Evolutionary conservation across 345 rosid genomes (phyloP), one percentile per base, ranked within the genome.

Genomic region (Moringa oleifera): DNA sequence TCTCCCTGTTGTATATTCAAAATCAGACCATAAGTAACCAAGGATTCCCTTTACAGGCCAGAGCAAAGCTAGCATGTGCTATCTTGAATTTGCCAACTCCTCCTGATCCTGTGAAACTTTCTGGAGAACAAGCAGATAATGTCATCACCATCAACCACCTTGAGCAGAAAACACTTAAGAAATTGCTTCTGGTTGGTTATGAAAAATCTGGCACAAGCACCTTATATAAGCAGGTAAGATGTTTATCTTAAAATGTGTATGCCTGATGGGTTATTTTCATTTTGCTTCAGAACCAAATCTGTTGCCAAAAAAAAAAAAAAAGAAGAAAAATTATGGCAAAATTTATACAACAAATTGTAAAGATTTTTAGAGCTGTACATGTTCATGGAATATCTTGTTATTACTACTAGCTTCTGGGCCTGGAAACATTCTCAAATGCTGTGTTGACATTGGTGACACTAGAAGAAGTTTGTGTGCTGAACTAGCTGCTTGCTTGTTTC

Each of bases 201-300:
- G 77, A 73, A 66, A 86, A 86, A 59, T 86, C 95, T 25, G 99
- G 99, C 71, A 82, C 92, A 1, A 79, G 95, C 65, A 85, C 99
- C 49, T 70, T 93, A 59, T 88, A 84, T 75, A 93, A 90, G 76
- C 92, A 93, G 83, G 99, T 86, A 58, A 66, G 69, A 24, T 36
- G 21, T 67, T 51, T 47, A 63, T 53, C 58, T 65, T 61, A 4
- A 1, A 1, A 16, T 15, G 12, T 5, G 13, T 41, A n/a, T n/a
- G 17, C 47, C 47, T 41, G 12, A 41, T 41, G 47, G 47, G 23
- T n/a, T 68, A 23, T 66, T 25, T 2, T 63, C 25, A 50, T 68
- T 53, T 67, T 16, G 23, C 50, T 41, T 5, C 47, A 41, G 13
- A 41, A 41, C 47, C 12, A 15, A 1, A 11, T 11, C 13, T 4